Evolutionary conservation across 495 filamentous ascomycete genomes (phyloP).

Genomic region (Neurospora sp.): DNA sequence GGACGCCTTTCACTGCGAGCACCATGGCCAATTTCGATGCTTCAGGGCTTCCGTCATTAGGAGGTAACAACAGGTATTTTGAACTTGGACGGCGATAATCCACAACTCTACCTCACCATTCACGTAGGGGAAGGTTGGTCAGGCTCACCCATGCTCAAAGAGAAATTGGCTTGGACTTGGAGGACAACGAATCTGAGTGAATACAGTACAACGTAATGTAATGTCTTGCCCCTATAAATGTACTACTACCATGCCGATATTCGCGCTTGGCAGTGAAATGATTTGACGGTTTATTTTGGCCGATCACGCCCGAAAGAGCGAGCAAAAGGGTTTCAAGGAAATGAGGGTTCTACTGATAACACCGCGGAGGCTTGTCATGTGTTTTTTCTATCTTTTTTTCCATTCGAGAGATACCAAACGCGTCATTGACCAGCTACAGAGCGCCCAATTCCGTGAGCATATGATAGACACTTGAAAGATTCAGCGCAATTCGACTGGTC

Average conservation of each 20-base stretch:
- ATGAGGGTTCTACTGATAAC: not conserved
- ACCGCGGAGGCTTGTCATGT: not conserved
- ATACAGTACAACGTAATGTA: not conserved
- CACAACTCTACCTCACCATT: not conserved
- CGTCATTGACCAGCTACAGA: not conserved
- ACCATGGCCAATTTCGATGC: conserved; percentile 17
- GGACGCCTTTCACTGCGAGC: conserved; percentile 9
- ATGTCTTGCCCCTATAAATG: not conserved
- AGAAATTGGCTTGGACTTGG: not conserved
- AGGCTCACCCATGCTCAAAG: not conserved
- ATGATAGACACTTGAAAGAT: not conserved
- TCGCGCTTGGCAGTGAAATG: not conserved
- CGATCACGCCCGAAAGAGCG: not conserved
- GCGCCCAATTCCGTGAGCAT: not conserved
- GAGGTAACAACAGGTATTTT: conserved; percentile 15
- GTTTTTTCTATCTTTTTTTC: not conserved
- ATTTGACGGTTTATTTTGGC: not conserved
- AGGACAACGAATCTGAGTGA: not conserved
- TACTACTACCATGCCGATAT: not conserved
- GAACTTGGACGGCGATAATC: conserved; percentile 10
- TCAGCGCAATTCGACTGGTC: not conserved
- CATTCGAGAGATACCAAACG: not conserved
- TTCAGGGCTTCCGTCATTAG: conserved; percentile 5
- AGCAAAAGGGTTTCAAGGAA: not conserved
- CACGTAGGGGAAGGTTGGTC: not conserved